These are phyloP conservation scores for Calonectria pauciramosa DNA, from an alignment of 2,329 filamentous ascomycete species.

Conservation along the genomic window DNA sequence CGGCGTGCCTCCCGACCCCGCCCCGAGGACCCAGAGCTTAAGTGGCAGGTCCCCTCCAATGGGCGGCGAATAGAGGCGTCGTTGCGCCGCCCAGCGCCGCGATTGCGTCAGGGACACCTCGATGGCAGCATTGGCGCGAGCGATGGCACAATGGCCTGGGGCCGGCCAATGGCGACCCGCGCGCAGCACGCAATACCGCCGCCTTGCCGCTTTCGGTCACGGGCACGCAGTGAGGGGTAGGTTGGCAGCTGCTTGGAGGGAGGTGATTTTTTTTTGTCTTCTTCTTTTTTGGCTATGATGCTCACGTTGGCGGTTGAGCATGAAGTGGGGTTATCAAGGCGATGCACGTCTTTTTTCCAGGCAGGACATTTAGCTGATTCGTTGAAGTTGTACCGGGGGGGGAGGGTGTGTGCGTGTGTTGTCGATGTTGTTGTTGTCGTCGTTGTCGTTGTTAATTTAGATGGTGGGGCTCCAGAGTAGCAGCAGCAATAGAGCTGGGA, in stretches of 20 bases:
- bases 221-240: slow-evolving; percentile 41
- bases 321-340: background rate
- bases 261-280: background rate
- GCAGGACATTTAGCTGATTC: background rate
- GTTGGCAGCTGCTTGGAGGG: background rate
- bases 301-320: background rate
- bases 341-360: background rate
- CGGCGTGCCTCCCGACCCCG: slow-evolving; percentile 10
- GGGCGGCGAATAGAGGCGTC: background rate
- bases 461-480: background rate
- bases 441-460: background rate
- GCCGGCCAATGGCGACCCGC: slow-evolving; percentile 32
- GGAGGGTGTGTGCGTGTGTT: background rate
- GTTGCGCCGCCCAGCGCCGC: slow-evolving; percentile 15
- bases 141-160: slow-evolving; percentile 42
- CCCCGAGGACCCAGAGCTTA: slow-evolving; percentile 21
- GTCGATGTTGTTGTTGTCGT: background rate
- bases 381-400: background rate
- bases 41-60: background rate
- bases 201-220: slow-evolving; percentile 41
- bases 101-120: slow-evolving; percentile 44
- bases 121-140: slow-evolving; percentile 44
- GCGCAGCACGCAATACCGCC: slow-evolving; percentile 45
- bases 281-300: background rate
- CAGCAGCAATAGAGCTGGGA: slow-evolving; percentile 8